Percentiles rank a stretch among this genome's conserved stretches.
Evolutionary conservation across 1,139 yeast species (phyloP).

Genomic region (Scheffersomyces parashehatae): DNA sequence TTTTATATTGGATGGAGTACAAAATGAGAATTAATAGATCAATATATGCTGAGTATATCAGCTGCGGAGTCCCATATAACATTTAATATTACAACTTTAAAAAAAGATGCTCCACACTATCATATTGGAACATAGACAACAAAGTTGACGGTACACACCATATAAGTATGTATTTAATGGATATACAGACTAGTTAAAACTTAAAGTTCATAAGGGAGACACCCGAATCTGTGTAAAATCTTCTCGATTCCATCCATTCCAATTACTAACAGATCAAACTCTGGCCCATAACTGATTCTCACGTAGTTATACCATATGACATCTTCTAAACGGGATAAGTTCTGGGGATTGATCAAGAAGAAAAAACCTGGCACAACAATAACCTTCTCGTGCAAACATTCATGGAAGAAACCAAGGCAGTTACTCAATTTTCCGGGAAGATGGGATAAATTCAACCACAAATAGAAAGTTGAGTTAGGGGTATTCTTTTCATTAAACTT

Average conservation of each 20-base stretch:
- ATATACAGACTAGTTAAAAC: too few relatives aligned
- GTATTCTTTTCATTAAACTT: slow-evolving; percentile 43
- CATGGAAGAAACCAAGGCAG: slow-evolving; percentile 69
- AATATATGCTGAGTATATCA: too few relatives aligned
- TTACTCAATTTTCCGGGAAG: slow-evolving; percentile 62
- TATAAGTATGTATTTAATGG: too few relatives aligned
- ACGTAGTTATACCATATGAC: slow-evolving; percentile 67
- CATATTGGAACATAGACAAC: too few relatives aligned
- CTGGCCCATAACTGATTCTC: slow-evolving; percentile 67
- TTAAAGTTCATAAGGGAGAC: slow-evolving; percentile 34
- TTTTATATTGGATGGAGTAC: too few relatives aligned
- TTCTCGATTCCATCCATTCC: slow-evolving; percentile 72
- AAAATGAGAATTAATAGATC: too few relatives aligned
- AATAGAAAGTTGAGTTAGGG: slow-evolving; percentile 65
- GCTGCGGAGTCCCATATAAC: too few relatives aligned
- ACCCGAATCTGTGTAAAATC: slow-evolving; percentile 49
- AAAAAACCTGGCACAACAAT: slow-evolving; percentile 70
- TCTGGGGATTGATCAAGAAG: slow-evolving; percentile 65
- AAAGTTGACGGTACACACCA: too few relatives aligned
- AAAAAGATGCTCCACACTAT: too few relatives aligned
- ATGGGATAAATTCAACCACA: slow-evolving; percentile 62
- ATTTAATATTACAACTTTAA: too few relatives aligned
- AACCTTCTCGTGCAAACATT: slow-evolving; percentile 62
- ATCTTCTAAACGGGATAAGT: slow-evolving; percentile 60
- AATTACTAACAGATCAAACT: slow-evolving; percentile 49